These are phyloP conservation scores for Pleoardoris graminearum DNA, from an alignment of 2,329 filamentous ascomycete genomes.

Conservation along the genomic window DNA sequence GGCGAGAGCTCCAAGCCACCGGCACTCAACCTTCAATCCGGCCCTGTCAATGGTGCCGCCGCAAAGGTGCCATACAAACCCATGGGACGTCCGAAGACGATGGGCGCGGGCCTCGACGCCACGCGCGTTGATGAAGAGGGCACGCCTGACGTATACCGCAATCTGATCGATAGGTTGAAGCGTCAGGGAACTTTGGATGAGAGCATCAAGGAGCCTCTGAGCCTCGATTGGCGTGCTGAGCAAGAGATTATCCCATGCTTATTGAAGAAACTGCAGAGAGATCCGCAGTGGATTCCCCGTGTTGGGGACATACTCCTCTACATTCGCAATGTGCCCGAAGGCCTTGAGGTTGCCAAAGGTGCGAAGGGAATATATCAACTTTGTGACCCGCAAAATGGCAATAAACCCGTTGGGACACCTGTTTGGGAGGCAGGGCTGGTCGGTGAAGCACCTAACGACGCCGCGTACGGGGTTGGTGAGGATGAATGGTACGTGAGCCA, in stretches of 20 bases:
- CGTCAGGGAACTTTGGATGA: slow-evolving; percentile 48
- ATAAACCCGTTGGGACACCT: slow-evolving; percentile 45
- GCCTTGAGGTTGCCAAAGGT: slow-evolving; percentile 39
- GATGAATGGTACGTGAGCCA: slow-evolving; percentile 51
- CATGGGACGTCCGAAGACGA: slow-evolving; percentile 26
- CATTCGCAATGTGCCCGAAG: slow-evolving; percentile 37
- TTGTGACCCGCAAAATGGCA: slow-evolving; percentile 20
- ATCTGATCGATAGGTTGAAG: slow-evolving; percentile 54
- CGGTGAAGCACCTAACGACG: slow-evolving; percentile 52
- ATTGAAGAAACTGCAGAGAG: slow-evolving; percentile 48
- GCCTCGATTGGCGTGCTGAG: slow-evolving; percentile 61
- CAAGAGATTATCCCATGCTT: slow-evolving; percentile 48
- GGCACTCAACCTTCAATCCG: not conserved
- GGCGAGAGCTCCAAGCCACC: not conserved
- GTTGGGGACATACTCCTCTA: slow-evolving; percentile 62
- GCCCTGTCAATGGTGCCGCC: not conserved
- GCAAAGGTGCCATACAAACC: not conserved
- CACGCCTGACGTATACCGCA: slow-evolving; percentile 57
- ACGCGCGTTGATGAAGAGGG: slow-evolving; percentile 55
- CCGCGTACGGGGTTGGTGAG: slow-evolving; percentile 49
- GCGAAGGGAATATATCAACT: slow-evolving; percentile 26
- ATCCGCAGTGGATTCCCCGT: slow-evolving; percentile 58
- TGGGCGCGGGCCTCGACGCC: slow-evolving; percentile 23
- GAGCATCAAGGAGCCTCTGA: slow-evolving; percentile 53
- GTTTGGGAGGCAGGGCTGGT: slow-evolving; percentile 62